Base-by-base conservation (phyloP, 1,284 basidiomycete genomes). In the Tetrapyrgos nigripes region DNA sequence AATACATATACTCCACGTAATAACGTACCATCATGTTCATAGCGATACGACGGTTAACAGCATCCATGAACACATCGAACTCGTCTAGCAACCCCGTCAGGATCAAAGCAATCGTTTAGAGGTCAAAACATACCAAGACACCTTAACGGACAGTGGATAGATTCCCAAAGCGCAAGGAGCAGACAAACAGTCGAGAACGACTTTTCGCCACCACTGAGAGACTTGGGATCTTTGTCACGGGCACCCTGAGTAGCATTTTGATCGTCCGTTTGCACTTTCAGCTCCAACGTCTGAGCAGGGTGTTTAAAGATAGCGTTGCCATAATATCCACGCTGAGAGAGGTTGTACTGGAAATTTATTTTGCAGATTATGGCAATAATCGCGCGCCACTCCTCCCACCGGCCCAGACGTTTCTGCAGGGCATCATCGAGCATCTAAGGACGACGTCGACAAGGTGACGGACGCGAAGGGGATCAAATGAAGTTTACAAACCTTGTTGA, bases 21-120 rank as follows among this genome's bases (percentile, higher is more conserved):
- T 21, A 45, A 73, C 87, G 50, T 58, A 93, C 92, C 85, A 98
- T 92, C 89, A 96, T 93, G 73, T 86, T 91, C 85, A 96, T 94
- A 60, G 92, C 92, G 64, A 97, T 91, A 58, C 88, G 87, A 33
- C 97, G 87, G 72, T 98, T 98, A 58, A 95, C 91, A 24, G 91
- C 89, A 70, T 98, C 96, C 90, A 97, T 94, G 79, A 97, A 98
- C 13, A 98, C 96, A 66, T 97, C 94, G 70, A 96, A 97, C 70
- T 94, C 92, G 64, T 93, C 92, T 89, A 46, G 51, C 24, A 4
- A 37, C 31, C 3, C 26, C 27, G 40, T 23, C n/a, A 14, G 55
- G 54, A 54, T 48, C 29, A 35, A 11, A 50, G 45, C 24, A 65
- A 44, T 8, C n/a, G 31, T 58, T 50, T 10, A n/a, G n/a, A n/a